Evolutionary conservation across 2,329 filamentous ascomycete species (phyloP), one percentile per base, ranked within the genome.

Genomic region (Raffaelea arxii): DNA sequence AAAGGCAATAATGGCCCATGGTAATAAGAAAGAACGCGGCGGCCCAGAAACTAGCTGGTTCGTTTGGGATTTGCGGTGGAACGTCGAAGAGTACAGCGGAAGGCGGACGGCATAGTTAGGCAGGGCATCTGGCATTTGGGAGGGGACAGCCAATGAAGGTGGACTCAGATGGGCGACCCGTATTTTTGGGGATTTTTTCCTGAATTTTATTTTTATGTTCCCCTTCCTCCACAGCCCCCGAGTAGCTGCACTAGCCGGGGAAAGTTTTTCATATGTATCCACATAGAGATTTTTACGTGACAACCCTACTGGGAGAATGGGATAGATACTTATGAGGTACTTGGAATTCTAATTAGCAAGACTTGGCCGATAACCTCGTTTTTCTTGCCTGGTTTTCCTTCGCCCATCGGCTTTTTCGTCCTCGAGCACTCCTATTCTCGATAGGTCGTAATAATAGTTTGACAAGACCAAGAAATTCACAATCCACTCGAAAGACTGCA

Each of bases 361-460:
- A 46, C 43, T 39, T 48, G 27, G 37, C 30, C 40, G 38, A 48
- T 45, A 46, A 50, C 49, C 48, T 50, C 48, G 42, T 48, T 43
- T 48, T 40, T 43, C 44, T 21, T 41, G 32, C 6, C n/a, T 25
- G 24, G 22, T 12, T 6, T 18, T 38, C 18, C 21, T 42, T 16
- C 21, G 24, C 16, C 21, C 38, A 6, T 5, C 16, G 25, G 32
- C 7, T 42, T 2, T 5, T 36, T 16, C 11, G 11, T 35, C 19
- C 23, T 37, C n/a, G n/a, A n/a, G n/a, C n/a, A n/a, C n/a, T n/a
- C n/a, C n/a, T n/a, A n/a, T n/a, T n/a, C n/a, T n/a, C n/a, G n/a
- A n/a, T n/a, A n/a, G n/a, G n/a, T n/a, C n/a, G n/a, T n/a, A n/a
- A n/a, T n/a, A n/a, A n/a, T n/a, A n/a, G n/a, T n/a, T n/a, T n/a